These are phyloP conservation scores for Botrytis byssoidea DNA, from an alignment of 2,329 filamentous ascomycete genomes.

Conservation along the genomic window DNA sequence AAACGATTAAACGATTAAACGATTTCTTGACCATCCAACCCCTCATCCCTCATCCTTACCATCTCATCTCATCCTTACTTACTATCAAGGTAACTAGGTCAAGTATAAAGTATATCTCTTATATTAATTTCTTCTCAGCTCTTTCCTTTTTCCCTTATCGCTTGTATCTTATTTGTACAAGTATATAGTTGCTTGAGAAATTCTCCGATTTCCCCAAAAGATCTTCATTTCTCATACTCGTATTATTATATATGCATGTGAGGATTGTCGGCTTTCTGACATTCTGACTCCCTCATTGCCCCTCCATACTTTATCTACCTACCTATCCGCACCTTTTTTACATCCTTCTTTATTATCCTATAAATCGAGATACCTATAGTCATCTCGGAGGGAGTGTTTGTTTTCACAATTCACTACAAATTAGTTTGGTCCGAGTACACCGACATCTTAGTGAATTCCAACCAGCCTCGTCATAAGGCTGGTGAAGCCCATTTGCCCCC, in stretches of 20 bases:
- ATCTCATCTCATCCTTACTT: background rate
- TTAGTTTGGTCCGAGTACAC: background rate
- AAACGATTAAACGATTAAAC: background rate
- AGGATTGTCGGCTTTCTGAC: background rate
- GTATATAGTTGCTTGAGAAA: background rate
- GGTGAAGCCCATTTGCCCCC: slow-evolving; percentile 1
- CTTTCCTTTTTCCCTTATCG: slow-evolving; percentile 13
- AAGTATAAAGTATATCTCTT: background rate
- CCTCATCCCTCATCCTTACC: background rate
- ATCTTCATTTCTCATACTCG: background rate
- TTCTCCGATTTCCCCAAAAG: background rate
- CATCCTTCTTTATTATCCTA: background rate
- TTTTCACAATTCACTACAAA: background rate
- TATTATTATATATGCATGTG: background rate
- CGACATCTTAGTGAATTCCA: background rate
- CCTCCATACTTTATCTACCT: background rate
- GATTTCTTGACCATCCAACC: background rate
- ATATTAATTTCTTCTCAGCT: background rate
- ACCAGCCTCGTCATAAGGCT: slow-evolving; percentile 2
- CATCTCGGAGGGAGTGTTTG: background rate
- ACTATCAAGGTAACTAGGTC: background rate
- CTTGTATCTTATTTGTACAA: background rate
- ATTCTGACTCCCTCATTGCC: background rate
- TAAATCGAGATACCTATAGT: background rate
- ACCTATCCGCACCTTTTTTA: background rate